Percentiles rank a stretch among this genome's conserved stretches.
These are phyloP conservation scores for Naematelia encephala DNA, from an alignment of 768 basidiomycete species.

Conservation along the genomic window DNA sequence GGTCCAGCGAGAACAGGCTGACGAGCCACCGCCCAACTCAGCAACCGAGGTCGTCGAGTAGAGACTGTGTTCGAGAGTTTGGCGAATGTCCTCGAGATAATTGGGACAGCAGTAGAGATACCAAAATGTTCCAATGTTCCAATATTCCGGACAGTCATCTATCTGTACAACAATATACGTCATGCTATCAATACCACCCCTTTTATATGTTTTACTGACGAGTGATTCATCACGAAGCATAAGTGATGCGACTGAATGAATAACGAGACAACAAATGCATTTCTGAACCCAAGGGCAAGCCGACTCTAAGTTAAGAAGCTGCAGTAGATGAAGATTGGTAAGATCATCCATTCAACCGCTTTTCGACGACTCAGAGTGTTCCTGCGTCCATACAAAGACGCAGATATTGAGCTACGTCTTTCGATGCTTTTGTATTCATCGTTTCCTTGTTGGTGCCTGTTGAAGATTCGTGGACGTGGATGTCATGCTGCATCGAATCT, in stretches of 20 bases:
- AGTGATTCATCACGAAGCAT: no score
- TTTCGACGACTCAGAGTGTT: constrained; percentile 7
- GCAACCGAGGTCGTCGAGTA: not conserved
- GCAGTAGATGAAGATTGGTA: not conserved
- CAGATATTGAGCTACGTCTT: constrained; percentile 11
- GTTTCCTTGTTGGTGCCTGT: constrained; percentile 11
- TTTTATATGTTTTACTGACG: no score
- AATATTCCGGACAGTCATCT: not conserved
- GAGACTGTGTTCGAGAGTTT: not conserved
- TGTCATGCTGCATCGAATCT: constrained; percentile 16
- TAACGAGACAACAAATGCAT: no score
- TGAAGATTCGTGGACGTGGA: constrained; percentile 4
- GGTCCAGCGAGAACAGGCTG: constrained; percentile 14
- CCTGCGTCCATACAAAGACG: constrained; percentile 16
- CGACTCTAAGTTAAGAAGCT: no score
- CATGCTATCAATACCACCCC: no score
- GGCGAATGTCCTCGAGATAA: not conserved
- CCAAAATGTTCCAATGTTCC: not conserved
- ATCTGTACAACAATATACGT: no score
- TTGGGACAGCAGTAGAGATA: not conserved
- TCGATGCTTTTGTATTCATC: constrained; percentile 10
- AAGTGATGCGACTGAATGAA: no score
- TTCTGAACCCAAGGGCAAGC: no score
- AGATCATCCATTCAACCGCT: not conserved
- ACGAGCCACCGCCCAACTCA: constrained; percentile 1